These are phyloP conservation scores for Passiflora organensis DNA, from an alignment of 345 rosid species.

Conservation along the genomic window DNA sequence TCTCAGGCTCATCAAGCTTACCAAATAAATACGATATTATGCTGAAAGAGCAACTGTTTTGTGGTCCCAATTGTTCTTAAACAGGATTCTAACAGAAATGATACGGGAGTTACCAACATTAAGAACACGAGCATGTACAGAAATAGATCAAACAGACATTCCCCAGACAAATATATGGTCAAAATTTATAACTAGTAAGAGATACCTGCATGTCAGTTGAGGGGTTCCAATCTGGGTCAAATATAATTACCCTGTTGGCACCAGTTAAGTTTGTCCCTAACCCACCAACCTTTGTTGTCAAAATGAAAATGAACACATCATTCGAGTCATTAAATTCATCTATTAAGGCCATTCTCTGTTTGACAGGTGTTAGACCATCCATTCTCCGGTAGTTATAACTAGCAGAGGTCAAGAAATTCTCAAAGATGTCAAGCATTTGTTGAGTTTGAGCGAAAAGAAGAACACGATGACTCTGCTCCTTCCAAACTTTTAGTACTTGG, in stretches of 20 bases:
- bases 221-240: slow-evolving; percentile 99
- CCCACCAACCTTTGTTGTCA: slow-evolving; percentile 96
- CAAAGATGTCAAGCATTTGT: slow-evolving; percentile 96
- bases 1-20: no score
- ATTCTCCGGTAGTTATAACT: slow-evolving; percentile 81
- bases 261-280: slow-evolving; percentile 96
- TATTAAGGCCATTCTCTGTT: slow-evolving; percentile 93
- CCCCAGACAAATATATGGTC: slow-evolving; percentile 4
- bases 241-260: slow-evolving; percentile 91
- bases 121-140: neutral
- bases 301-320: slow-evolving; percentile 72
- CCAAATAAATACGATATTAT: no score
- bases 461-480: slow-evolving; percentile 84
- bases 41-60: slow-evolving; percentile 1
- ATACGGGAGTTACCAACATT: neutral
- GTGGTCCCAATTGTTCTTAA: neutral
- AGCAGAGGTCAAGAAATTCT: slow-evolving; percentile 56
- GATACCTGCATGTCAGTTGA: slow-evolving; percentile 93
- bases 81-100: neutral
- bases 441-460: slow-evolving; percentile 92
- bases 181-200: slow-evolving; percentile 2
- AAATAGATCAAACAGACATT: neutral
- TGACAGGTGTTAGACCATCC: slow-evolving; percentile 90
- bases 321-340: slow-evolving; percentile 78
- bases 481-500: slow-evolving; percentile 83